Percentiles rank a stretch among this genome's conserved stretches.
phyloP scores from a whole-genome alignment of 768 basidiomycete genomes.

The Phylloporus arenicola region DNA sequence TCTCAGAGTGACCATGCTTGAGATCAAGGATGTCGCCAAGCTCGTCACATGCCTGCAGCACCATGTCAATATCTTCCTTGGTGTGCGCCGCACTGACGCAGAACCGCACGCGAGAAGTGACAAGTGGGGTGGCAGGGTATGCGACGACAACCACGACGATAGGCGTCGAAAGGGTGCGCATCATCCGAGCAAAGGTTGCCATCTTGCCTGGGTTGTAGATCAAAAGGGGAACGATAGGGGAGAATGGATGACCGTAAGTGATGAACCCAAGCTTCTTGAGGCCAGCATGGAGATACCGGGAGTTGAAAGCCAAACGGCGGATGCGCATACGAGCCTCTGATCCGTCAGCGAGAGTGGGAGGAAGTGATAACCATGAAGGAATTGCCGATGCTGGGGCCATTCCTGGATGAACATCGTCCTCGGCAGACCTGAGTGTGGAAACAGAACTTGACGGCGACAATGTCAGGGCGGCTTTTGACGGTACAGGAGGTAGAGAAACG shows the following conservation, averaged over 20 bases:
- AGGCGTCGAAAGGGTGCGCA: constrained; percentile 69
- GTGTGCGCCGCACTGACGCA: constrained; percentile 94
- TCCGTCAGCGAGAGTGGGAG: constrained; percentile 70
- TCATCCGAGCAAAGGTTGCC: constrained; percentile 84
- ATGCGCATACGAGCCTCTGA: constrained; percentile 78
- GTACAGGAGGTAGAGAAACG: constrained; percentile 38
- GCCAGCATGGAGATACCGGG: constrained; percentile 83
- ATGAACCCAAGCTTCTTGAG: constrained; percentile 71
- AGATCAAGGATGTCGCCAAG: constrained; percentile 86
- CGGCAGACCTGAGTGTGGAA: constrained; percentile 26
- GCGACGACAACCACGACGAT: constrained; percentile 79
- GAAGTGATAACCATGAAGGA: constrained; percentile 76
- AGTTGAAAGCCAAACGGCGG: constrained; percentile 89
- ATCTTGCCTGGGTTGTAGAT: constrained; percentile 94
- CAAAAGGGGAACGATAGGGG: constrained; percentile 89
- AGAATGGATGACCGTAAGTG: constrained; percentile 52
- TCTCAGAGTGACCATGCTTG: constrained; percentile 68
- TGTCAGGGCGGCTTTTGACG: constrained; percentile 22
- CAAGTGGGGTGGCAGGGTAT: constrained; percentile 86
- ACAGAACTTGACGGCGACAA: constrained; percentile 30
- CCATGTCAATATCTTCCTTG: constrained; percentile 88
- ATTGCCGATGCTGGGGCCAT: constrained; percentile 60
- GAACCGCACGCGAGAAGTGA: constrained; percentile 86
- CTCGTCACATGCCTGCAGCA: constrained; percentile 87
- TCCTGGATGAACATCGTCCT: constrained; percentile 56